A percentile compares a stretch with the other conserved stretches of the same genome.
phyloP scores from a whole-genome alignment of 371 early-diverging fungal species.

The Mucor indicus region DNA sequence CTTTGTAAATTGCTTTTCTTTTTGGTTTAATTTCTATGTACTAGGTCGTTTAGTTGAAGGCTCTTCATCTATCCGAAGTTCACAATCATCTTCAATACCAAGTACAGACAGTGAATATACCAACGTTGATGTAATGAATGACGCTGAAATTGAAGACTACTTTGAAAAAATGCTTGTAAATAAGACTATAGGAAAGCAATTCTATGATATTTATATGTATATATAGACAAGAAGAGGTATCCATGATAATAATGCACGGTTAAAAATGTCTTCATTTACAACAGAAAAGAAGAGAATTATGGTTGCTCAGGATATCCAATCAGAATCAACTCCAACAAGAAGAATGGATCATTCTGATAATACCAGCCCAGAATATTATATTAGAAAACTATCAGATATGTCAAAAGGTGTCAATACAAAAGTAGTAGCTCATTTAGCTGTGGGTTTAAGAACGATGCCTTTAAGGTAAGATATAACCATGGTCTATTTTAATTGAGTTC shows the following conservation, averaged over 20 bases:
- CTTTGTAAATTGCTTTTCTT: not conserved
- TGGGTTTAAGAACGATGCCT: conserved; percentile 72
- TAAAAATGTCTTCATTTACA: conserved; percentile 38
- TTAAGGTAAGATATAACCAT: conserved; percentile 54
- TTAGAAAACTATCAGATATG: conserved; percentile 52
- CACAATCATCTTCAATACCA: conserved; percentile 31
- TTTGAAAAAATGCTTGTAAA: conserved; percentile 51
- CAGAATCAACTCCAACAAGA: conserved; percentile 23
- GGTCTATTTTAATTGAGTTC: not conserved
- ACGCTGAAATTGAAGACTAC: conserved; percentile 36
- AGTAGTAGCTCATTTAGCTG: conserved; percentile 54
- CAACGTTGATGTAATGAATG: conserved; percentile 15
- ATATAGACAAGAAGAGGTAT: conserved; percentile 45
- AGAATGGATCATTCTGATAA: conserved; percentile 42
- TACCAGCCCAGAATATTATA: conserved; percentile 61
- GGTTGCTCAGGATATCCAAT: conserved; percentile 51
- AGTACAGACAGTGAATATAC: conserved; percentile 24
- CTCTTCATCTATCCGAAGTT: conserved; percentile 20
- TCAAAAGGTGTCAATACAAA: conserved; percentile 55
- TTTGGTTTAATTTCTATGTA: not conserved
- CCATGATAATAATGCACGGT: conserved; percentile 32
- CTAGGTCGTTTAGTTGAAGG: conserved; percentile 16
- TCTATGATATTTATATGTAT: not conserved
- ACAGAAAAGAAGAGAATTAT: conserved; percentile 49
- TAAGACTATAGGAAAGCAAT: not conserved